These are phyloP conservation scores for Trichothecium roseum DNA, from an alignment of 2,329 filamentous ascomycete species.

Conservation along the genomic window DNA sequence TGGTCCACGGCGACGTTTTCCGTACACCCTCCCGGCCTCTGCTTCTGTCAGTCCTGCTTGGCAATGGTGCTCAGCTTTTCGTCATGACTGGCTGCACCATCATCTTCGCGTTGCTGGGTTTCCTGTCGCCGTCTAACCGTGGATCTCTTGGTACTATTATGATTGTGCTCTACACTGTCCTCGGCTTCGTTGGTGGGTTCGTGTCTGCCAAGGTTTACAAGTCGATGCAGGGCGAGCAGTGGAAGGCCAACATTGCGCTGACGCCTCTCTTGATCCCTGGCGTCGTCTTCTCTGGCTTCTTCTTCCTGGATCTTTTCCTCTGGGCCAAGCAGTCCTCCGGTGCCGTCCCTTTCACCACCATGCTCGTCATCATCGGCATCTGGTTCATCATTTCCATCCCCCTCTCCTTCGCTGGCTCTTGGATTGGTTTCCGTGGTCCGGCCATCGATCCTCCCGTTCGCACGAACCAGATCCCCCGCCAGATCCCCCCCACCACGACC, in stretches of 20 bases:
- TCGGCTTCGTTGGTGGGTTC: constrained; percentile 89
- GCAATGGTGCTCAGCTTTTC: constrained; percentile 92
- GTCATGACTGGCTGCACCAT: constrained; percentile 97
- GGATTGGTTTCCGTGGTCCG: constrained; percentile 76
- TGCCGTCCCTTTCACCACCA: constrained; percentile 91
- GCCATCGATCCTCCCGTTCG: constrained; percentile 72
- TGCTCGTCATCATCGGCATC: constrained; percentile 85
- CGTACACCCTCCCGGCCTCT: constrained; percentile 75
- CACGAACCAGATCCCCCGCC: constrained; percentile 95
- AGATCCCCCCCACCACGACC: constrained; percentile 76
- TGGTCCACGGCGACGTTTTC: constrained; percentile 97
- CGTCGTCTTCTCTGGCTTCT: constrained; percentile 79
- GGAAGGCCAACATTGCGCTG: constrained; percentile 86
- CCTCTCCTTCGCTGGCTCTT: constrained; percentile 80
- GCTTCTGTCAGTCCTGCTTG: constrained; percentile 76
- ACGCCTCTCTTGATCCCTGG: constrained; percentile 81
- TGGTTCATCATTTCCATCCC: constrained; percentile 98
- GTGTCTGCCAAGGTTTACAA: constrained; percentile 88
- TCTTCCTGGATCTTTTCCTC: constrained; percentile 90
- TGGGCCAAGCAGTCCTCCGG: constrained; percentile 90
- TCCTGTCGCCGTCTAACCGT: constrained; percentile 90
- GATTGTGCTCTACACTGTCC: constrained; percentile 84
- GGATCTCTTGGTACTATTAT: constrained; percentile 89
- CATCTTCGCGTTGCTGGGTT: constrained; percentile 82
- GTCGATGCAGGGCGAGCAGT: constrained; percentile 79